Evolutionary conservation across 2,329 filamentous ascomycete species (phyloP), one percentile per base, ranked within the genome.

Genomic region (Fusarium odoratissimum): DNA sequence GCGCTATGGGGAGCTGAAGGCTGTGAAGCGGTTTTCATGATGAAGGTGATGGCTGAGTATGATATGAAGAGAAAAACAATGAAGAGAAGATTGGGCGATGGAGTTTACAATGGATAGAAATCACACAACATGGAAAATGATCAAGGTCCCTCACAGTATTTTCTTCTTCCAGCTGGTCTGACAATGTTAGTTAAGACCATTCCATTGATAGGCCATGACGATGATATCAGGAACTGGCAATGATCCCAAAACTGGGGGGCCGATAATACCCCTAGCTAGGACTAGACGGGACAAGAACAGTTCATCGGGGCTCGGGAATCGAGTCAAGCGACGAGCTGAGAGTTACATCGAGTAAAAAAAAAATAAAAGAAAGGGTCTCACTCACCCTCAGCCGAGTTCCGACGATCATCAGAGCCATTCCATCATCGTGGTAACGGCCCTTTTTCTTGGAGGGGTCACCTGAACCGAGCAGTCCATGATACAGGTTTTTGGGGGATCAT

Each of bases 201-300:
- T 61, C 60, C 38, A 37, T 67, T 45, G 44, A 52, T 69, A 55
- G 40, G 56, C 42, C 49, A 64, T 72, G 69, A 72, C 69, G 69
- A 72, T 72, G 69, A 72, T 72, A 72, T 65, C 69, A 72, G 66
- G 60, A 42, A 71, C 58, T 64, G 63, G 49, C 41, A 49, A 49
- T 30, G 40, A 42, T 54, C 23, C 41, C 51, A 23, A 42, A 60
- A 67, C 65, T 60, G 62, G 64, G 64, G 64, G 41, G 40, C 52
- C 41, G 37, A 48, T 42, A 30, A 46, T 25, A 49, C 38, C 31
- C 59, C 59, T 45, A 64, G 44, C 57, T 57, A 46, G 48, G 37
- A 51, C 45, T 23, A 64, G 45, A 35, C 17, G 42, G 48, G 55
- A 67, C 46, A 56, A 58, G 55, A 49, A 30, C 23, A 58, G 31